Evolutionary conservation across 1,284 basidiomycete genomes (phyloP).

Genomic region (Cryptococcus sp.): DNA sequence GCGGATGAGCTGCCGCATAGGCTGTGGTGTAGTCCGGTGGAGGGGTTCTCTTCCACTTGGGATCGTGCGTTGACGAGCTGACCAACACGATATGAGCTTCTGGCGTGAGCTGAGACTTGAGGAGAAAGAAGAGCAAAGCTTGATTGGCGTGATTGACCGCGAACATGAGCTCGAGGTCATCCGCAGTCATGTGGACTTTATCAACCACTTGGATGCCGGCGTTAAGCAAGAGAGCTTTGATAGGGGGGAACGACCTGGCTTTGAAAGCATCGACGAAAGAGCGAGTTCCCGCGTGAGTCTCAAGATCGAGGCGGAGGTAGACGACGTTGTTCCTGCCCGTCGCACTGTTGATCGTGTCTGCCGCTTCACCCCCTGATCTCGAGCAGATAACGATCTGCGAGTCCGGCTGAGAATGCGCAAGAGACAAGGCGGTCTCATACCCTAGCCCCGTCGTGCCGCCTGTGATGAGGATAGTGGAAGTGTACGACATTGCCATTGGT

Average conservation of each 20-base stretch:
- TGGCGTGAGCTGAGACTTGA: constrained; percentile 10
- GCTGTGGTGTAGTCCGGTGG: constrained; percentile 16
- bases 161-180: constrained; percentile 23
- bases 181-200: constrained; percentile 3
- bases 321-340: constrained; percentile 12
- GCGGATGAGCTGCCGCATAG: constrained; percentile 20
- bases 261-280: constrained; percentile 9
- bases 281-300: constrained; percentile 10
- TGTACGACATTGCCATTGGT: constrained; percentile 12
- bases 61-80: constrained; percentile 18
- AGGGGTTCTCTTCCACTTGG: constrained; percentile 4
- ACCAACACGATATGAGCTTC: constrained; percentile 19
- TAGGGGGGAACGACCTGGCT: constrained; percentile 9
- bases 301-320: constrained; percentile 14
- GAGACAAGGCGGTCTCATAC: constrained; percentile 12
- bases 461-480: constrained; percentile 22
- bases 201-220: constrained; percentile 6
- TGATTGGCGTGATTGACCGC: constrained; percentile 30
- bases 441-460: constrained; percentile 22
- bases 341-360: constrained; percentile 1
- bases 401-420: constrained; percentile 10
- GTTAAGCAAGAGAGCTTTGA: constrained; percentile 12
- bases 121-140: constrained; percentile 27
- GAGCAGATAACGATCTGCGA: constrained; percentile 11
- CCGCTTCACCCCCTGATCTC: not conserved